These are phyloP conservation scores for Starmerella roubikii DNA, from an alignment of 805 yeast genomes.

Conservation along the genomic window DNA sequence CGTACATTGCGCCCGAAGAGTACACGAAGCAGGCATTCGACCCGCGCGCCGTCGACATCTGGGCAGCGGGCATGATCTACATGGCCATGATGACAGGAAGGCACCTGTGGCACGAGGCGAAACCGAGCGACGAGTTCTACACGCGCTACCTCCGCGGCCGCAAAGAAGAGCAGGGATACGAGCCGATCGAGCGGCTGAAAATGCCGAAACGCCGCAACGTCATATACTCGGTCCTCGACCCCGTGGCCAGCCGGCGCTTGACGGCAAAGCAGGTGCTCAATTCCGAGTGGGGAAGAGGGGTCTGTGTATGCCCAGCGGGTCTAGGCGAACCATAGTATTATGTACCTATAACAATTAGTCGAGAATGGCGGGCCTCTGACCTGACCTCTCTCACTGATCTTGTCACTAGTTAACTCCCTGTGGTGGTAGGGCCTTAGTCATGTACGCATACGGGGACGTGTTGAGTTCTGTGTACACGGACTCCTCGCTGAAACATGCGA, in stretches of 20 bases:
- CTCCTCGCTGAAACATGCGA: slow-evolving; percentile 15
- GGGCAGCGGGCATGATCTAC: slow-evolving; percentile 75
- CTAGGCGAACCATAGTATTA: slow-evolving; percentile 24
- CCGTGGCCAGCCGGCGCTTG: slow-evolving; percentile 71
- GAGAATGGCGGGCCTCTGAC: no score
- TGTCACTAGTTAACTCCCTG: no score
- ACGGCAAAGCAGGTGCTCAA: slow-evolving; percentile 75
- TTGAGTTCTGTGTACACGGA: slow-evolving; percentile 19
- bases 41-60: slow-evolving; percentile 66
- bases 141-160: slow-evolving; percentile 59
- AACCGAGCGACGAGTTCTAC: slow-evolving; percentile 63
- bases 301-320: slow-evolving; percentile 62
- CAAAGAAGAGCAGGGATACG: slow-evolving; percentile 72
- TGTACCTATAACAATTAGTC: no score
- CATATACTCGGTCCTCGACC: slow-evolving; percentile 81
- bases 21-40: slow-evolving; percentile 44
- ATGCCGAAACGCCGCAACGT: slow-evolving; percentile 85
- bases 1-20: slow-evolving; percentile 88
- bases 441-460: slow-evolving; percentile 15
- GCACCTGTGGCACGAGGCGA: slow-evolving; percentile 77
- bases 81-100: slow-evolving; percentile 79
- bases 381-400: no score
- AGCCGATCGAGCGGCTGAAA: slow-evolving; percentile 74
- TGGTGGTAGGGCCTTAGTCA: no score
- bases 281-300: slow-evolving; percentile 91